Conservation (phyloP, 495 filamentous ascomycete species). For the Aspergillus diversus region DNA sequence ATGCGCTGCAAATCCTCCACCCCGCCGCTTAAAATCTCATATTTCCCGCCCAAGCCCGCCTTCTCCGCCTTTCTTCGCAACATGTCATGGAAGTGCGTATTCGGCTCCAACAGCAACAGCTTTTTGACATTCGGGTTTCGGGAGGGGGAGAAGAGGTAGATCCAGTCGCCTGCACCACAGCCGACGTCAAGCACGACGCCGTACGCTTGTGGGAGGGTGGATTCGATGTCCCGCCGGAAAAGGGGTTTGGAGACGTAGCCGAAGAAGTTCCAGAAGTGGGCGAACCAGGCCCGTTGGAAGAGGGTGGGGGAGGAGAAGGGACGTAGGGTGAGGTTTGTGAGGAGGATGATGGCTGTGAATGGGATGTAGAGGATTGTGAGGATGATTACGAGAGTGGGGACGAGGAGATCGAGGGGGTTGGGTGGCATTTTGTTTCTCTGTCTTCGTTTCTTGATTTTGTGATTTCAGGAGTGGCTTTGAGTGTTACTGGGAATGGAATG, state of each 20-base stretch:
- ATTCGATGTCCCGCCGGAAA: constrained; percentile 6
- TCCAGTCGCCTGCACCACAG: constrained; percentile 9
- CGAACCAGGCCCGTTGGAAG: constrained; percentile 14
- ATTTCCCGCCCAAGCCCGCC: background rate
- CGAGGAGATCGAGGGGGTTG: constrained; percentile 11
- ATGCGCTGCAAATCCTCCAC: background rate
- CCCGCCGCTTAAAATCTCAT: constrained; percentile 1
- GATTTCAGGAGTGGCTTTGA: background rate
- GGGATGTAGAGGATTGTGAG: constrained; percentile 11
- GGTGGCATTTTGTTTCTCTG: background rate
- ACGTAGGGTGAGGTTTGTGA: constrained; percentile 5
- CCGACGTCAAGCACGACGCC: constrained; percentile 13
- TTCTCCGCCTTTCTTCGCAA: background rate
- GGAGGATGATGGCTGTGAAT: constrained; percentile 1
- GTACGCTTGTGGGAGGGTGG: background rate
- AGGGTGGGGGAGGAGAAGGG: background rate
- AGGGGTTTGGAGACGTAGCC: constrained; percentile 2
- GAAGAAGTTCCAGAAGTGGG: constrained; percentile 16
- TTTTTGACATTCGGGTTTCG: constrained; percentile 2
- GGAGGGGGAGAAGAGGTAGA: constrained; percentile 9
- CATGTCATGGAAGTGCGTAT: background rate
- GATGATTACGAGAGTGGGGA: constrained; percentile 10
- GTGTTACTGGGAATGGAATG: background rate
- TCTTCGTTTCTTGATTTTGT: background rate
- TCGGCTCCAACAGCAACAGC: constrained; percentile 9